Evolutionary conservation across 345 rosid genomes (phyloP), one percentile per base, ranked within the genome.

Genomic region (Microthlaspi erraticum): DNA sequence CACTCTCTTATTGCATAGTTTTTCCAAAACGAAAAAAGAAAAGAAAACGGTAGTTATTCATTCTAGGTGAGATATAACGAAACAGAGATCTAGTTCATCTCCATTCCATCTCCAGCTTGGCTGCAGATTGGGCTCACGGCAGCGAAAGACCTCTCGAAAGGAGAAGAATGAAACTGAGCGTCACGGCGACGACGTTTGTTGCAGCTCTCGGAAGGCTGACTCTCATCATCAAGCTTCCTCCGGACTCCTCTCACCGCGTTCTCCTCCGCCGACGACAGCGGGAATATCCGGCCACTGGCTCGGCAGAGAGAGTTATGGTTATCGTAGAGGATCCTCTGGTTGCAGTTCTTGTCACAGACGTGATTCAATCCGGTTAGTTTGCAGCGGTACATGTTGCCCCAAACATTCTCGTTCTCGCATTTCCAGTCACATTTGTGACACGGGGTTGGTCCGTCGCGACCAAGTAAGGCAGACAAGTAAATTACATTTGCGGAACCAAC

Each of bases 271-370:
- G 80, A 74, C 0, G 97, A 74, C 31, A 93, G 88, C 39, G 93
- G 97, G 74, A 86, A 90, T 50, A 88, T 72, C 83, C 79, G 75
- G 59, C 93, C 73, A 59, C 98, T 93, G 7, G 86, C 98, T 29
- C 86, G 92, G 83, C 97, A 93, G 75, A 93, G 79, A 53, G 93
- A 93, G 75, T 73, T 87, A 79, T 90, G 93, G 79, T 93, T 93
- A 83, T 93, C 98, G 74, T 90, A 93, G 83, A 93, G 60, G 73
- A 93, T 93, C 79, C 97, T 65, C 86, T 90, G 97, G 84, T 93
- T 77, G 79, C 98, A 93, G 70, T 93, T 90, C 91, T 90, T 93
- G 93, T 93, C 98, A 76, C 98, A 93, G 74, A 90, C 88, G 79
- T 93, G 97, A 53, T 85, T 90, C 46, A 88, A 65, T 41, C 89